Conservation (phyloP, 768 basidiomycete species). For the Mycena indigotica region DNA sequence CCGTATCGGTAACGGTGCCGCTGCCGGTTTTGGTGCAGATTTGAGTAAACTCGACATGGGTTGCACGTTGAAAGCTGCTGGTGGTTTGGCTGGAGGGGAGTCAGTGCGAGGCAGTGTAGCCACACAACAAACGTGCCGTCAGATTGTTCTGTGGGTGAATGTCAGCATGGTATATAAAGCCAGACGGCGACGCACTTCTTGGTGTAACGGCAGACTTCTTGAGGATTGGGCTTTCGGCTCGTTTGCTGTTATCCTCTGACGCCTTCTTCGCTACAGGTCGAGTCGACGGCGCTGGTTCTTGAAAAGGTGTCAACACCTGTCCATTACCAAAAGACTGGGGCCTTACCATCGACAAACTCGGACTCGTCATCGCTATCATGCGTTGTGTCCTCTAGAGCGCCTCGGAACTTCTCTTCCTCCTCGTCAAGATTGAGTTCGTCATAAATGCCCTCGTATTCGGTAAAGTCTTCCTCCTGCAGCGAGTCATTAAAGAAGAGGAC, state of each 20-base stretch:
- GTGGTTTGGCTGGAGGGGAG: slow-evolving; percentile 59
- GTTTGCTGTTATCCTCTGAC: slow-evolving; percentile 81
- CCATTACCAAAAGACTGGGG: background rate
- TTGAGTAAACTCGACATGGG: slow-evolving; percentile 77
- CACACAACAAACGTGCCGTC: slow-evolving; percentile 51
- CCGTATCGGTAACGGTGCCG: slow-evolving; percentile 10
- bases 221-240: slow-evolving; percentile 74
- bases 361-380: slow-evolving; percentile 74
- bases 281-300: slow-evolving; percentile 57
- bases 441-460: slow-evolving; percentile 96
- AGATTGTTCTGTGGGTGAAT: slow-evolving; percentile 57
- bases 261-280: slow-evolving; percentile 73
- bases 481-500: background rate
- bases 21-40: slow-evolving; percentile 37
- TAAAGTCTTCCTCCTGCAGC: slow-evolving; percentile 90
- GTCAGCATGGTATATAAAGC: slow-evolving; percentile 18
- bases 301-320: background rate
- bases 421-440: slow-evolving; percentile 97
- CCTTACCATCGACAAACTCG: slow-evolving; percentile 69
- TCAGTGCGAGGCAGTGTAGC: background rate
- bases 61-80: slow-evolving; percentile 80
- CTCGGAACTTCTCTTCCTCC: slow-evolving; percentile 91
- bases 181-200: slow-evolving; percentile 59
- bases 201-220: slow-evolving; percentile 70
- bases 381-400: slow-evolving; percentile 63